Conservation (phyloP, 2,329 filamentous ascomycete species). For the Talaromyces marneffei region DNA sequence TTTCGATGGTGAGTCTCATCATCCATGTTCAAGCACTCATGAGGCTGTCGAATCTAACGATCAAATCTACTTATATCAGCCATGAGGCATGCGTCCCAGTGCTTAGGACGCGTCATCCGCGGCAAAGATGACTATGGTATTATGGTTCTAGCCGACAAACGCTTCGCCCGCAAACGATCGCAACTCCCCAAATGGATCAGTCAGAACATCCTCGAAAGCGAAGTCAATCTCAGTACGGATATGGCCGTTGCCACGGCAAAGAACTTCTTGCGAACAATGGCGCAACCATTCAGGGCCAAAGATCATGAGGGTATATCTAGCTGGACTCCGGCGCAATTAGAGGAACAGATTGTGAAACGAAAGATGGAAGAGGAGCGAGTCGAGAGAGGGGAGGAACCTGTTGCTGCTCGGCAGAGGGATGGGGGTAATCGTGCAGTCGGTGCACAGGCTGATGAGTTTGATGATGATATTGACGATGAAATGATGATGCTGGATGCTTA, state of each 20-base stretch:
- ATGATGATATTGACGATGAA: conserved; percentile 41
- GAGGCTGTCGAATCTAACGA: not conserved
- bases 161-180: conserved; percentile 83
- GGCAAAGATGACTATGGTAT: conserved; percentile 99
- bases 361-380: conserved; percentile 66
- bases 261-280: conserved; percentile 85
- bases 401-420: not conserved
- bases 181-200: conserved; percentile 98
- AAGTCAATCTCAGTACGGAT: conserved; percentile 87
- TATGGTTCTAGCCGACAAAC: conserved; percentile 93
- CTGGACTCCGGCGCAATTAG: conserved; percentile 77
- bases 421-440: conserved; percentile 9
- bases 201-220: conserved; percentile 75
- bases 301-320: conserved; percentile 91
- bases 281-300: conserved; percentile 73
- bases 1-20: conserved; percentile 61
- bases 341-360: conserved; percentile 61
- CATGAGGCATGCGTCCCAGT: conserved; percentile 98
- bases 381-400: conserved; percentile 44
- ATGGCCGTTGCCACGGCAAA: conserved; percentile 88
- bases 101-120: conserved; percentile 84
- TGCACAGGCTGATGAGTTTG: conserved; percentile 32
- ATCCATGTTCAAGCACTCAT: not conserved
- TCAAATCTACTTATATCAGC: conserved; percentile 40
- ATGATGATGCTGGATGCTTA: conserved; percentile 29